These are phyloP conservation scores for Marasmius sp. DNA, from an alignment of 1,284 basidiomycete species.

Conservation along the genomic window DNA sequence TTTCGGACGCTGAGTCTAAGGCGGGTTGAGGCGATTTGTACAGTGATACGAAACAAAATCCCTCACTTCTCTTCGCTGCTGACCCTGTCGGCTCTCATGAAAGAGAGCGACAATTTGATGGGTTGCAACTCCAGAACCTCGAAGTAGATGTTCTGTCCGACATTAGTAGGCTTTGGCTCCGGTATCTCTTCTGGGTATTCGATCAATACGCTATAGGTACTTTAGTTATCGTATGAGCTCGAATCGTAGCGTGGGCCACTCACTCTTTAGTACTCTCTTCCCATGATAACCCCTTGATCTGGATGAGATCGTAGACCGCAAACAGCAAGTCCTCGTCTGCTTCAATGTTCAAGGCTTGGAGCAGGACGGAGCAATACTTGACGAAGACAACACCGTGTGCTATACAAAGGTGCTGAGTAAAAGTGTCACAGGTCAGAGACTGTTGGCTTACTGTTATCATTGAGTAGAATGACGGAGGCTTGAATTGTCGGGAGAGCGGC, in stretches of 20 bases:
- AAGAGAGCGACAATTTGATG: slow-evolving; percentile 89
- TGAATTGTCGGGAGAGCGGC: slow-evolving; percentile 92
- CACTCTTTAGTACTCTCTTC: slow-evolving; percentile 77
- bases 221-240: background rate
- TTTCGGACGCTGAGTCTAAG: slow-evolving; percentile 81
- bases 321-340: slow-evolving; percentile 97
- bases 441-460: slow-evolving; percentile 77
- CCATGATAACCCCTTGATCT: slow-evolving; percentile 91
- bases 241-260: slow-evolving; percentile 25
- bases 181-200: slow-evolving; percentile 75
- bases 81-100: slow-evolving; percentile 94
- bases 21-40: slow-evolving; percentile 6
- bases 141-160: slow-evolving; percentile 88
- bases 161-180: slow-evolving; percentile 70
- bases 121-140: slow-evolving; percentile 98
- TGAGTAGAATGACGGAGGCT: slow-evolving; percentile 85
- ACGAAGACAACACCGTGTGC: slow-evolving; percentile 96
- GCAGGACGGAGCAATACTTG: slow-evolving; percentile 93
- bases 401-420: slow-evolving; percentile 27
- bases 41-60: background rate
- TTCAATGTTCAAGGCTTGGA: slow-evolving; percentile 95
- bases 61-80: slow-evolving; percentile 91
- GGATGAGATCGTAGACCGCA: slow-evolving; percentile 88
- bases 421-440: background rate
- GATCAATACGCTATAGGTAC: slow-evolving; percentile 65